Conservation (phyloP, 106 monocot species). For the Hemerocallis citrina region DNA sequence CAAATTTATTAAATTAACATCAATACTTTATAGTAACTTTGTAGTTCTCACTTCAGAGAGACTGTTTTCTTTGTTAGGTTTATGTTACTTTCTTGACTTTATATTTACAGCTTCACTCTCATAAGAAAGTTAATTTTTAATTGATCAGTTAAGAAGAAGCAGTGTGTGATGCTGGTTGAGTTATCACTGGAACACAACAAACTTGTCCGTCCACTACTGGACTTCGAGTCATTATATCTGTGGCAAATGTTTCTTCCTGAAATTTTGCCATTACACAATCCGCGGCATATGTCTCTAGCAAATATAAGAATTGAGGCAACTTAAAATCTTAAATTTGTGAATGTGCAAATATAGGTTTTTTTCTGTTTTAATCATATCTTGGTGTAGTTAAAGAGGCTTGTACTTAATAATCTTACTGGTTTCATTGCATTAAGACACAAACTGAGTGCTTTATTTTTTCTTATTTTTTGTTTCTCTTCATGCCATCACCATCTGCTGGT, state of each 20-base stretch:
- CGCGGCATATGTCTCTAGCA: slow-evolving; percentile 85
- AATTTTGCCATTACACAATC: slow-evolving; percentile 80
- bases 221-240: slow-evolving; percentile 79
- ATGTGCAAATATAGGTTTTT: slow-evolving; percentile 74
- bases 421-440: slow-evolving; percentile 84
- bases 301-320: slow-evolving; percentile 94
- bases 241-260: slow-evolving; percentile 94
- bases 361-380: slow-evolving; percentile 2
- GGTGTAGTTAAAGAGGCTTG: background rate
- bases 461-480: slow-evolving; percentile 97
- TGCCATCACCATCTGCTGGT: slow-evolving; percentile 97
- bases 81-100: no score
- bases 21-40: no score
- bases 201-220: slow-evolving; percentile 88
- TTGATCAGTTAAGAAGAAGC: slow-evolving; percentile 74
- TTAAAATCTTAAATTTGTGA: slow-evolving; percentile 76
- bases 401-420: slow-evolving; percentile 16
- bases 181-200: slow-evolving; percentile 92
- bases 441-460: slow-evolving; percentile 85
- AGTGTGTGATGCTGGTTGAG: slow-evolving; percentile 84
- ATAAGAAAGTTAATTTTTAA: background rate
- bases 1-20: no score
- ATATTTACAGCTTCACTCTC: background rate
- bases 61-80: no score
- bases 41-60: no score